Base-by-base conservation (phyloP, 257 asterid species). In the Penstemon eatonii region DNA sequence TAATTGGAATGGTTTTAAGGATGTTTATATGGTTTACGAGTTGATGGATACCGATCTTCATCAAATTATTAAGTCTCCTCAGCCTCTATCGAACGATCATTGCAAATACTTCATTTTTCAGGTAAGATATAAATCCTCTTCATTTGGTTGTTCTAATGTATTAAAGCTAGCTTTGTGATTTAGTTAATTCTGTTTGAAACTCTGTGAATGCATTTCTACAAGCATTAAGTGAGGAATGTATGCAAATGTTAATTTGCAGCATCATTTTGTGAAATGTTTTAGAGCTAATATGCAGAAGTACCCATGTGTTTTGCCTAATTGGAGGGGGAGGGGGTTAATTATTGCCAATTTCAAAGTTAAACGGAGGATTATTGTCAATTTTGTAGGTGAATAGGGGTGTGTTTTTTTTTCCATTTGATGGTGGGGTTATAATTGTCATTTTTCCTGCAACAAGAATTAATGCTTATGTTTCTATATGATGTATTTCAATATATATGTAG, bases 21-120 rank as follows among this genome's bases (percentile, higher is more conserved):
- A 80, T 43, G 75, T 80, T 38, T 80, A 80, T 67, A 11, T 80
- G 76, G 85, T 80, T 39, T 77, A 80, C 9, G 85, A 76, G 53
- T 11, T 80, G 73, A 80, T 76, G 85, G 85, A 80, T 46, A 73
- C 82, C 0, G 85, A 80, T 64, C 82, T 80, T 49, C 85, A 80
- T 67, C 79, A 73, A 65, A 80, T 80, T 46, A 80, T 80, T 37
- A 73, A 58, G 70, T 80, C 82, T 7, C 15, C 77, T 0, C 82
- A 73, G 71, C 80, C 80, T 57, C 64, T 76, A 44, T 70, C 80
- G 1, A 73, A 71, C 33, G 76, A 80, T 6, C 82, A 80, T 36
- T 80, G 85, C 78, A 80, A 72, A n/a, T 80, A 44, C 78, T 80
- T 80, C 12, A 8, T 76, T 60, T 76, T 80, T 39, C 85, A 80